Evolutionary conservation across 2,329 filamentous ascomycete species (phyloP).

Genomic region (Fonsecaea pedrosoi): DNA sequence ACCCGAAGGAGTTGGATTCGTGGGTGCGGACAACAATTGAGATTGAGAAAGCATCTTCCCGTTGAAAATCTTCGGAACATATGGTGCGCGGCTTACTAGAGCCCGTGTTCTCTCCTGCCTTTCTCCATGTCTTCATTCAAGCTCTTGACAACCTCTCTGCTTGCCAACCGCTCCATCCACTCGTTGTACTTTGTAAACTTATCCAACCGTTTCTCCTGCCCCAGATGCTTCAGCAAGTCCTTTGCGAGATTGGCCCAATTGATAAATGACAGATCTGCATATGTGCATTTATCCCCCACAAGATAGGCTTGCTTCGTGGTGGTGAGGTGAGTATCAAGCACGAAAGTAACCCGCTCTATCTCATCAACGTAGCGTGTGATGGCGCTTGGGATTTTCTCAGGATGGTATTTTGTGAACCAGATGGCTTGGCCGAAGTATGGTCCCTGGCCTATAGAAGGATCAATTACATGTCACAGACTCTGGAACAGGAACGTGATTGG

Average conservation of each 20-base stretch:
- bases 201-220: slow-evolving; percentile 1
- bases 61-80: neutral
- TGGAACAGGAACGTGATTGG: neutral
- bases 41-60: neutral
- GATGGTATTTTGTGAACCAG: slow-evolving; percentile 53
- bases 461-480: neutral
- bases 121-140: neutral
- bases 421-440: slow-evolving; percentile 57
- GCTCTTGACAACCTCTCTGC: neutral
- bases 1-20: neutral
- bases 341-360: slow-evolving; percentile 52
- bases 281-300: slow-evolving; percentile 52
- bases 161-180: slow-evolving; percentile 13
- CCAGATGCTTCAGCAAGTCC: neutral
- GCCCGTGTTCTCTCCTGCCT: neutral
- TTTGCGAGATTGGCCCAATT: slow-evolving; percentile 44
- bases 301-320: slow-evolving; percentile 46
- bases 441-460: slow-evolving; percentile 39
- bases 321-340: slow-evolving; percentile 51
- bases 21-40: neutral
- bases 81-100: neutral
- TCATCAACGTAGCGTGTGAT: slow-evolving; percentile 56
- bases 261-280: slow-evolving; percentile 52
- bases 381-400: slow-evolving; percentile 52
- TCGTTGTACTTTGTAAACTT: slow-evolving; percentile 10